These are phyloP conservation scores for Arctostaphylos glauca DNA, from an alignment of 148 eudicot species.

Conservation along the genomic window DNA sequence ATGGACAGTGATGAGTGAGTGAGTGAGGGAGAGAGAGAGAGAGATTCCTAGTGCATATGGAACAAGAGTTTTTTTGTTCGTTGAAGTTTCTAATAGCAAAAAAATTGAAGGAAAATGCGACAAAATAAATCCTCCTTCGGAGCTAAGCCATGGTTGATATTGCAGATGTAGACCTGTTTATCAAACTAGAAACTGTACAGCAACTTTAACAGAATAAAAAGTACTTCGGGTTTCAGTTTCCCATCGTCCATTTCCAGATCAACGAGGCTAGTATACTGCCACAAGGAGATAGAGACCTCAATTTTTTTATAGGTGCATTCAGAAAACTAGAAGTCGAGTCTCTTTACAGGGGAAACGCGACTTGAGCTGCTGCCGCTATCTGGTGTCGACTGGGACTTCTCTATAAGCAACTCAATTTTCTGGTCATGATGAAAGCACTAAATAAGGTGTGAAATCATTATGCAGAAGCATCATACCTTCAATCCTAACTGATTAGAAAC, in stretches of 20 bases:
- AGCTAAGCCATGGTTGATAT: slow-evolving; percentile 1
- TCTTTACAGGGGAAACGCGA: neutral
- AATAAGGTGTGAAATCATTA: neutral
- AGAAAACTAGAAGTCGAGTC: neutral
- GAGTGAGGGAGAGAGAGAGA: neutral
- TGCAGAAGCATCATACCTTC: neutral
- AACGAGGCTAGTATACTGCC: neutral
- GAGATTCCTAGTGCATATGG: neutral
- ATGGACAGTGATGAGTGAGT: neutral
- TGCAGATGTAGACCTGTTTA: neutral
- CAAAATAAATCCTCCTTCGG: neutral
- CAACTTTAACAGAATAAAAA: neutral
- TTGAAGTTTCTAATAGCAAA: neutral
- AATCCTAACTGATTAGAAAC: neutral
- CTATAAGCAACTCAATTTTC: slow-evolving; percentile 71
- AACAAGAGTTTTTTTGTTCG: neutral
- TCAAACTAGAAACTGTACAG: no score
- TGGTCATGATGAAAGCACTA: slow-evolving; percentile 31
- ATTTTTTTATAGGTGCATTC: neutral
- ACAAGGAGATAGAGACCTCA: neutral
- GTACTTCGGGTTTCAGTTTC: neutral
- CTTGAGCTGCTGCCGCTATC: slow-evolving; percentile 10
- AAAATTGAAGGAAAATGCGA: neutral
- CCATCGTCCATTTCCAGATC: neutral
- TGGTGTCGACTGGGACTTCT: slow-evolving; percentile 37